Percentiles rank a stretch among this genome's conserved stretches.
phyloP scores from a whole-genome alignment of 2,329 filamentous ascomycete species.

The Aquanectria penicillioides region DNA sequence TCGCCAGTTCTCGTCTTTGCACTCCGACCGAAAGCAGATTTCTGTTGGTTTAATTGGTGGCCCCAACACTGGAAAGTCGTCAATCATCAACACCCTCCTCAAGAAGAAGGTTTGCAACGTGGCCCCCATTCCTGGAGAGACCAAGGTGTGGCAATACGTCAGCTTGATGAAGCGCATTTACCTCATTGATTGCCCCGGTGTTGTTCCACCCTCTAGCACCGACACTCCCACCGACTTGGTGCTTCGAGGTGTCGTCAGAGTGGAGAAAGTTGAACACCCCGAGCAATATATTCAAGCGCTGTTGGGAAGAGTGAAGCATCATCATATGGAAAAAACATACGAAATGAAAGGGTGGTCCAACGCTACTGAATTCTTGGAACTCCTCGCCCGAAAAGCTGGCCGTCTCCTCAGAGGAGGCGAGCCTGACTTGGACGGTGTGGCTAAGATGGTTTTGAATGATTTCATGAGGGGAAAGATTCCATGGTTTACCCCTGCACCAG shows the following conservation, averaged over 20 bases:
- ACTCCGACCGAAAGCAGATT: constrained; percentile 92
- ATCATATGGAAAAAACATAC: constrained; percentile 93
- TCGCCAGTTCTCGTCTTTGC: constrained; percentile 90
- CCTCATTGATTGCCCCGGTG: constrained; percentile 95
- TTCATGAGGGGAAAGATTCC: constrained; percentile 95
- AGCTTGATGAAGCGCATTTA: constrained; percentile 91
- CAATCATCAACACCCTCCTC: constrained; percentile 94
- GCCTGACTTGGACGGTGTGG: constrained; percentile 91
- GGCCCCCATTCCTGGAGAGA: constrained; percentile 95
- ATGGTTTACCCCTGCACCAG: constrained; percentile 90
- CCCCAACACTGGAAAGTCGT: constrained; percentile 95
- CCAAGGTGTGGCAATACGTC: constrained; percentile 98
- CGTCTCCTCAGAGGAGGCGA: constrained; percentile 92
- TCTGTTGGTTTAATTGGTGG: constrained; percentile 83
- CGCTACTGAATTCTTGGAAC: constrained; percentile 84
- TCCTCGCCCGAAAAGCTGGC: constrained; percentile 87
- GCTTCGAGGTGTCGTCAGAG: constrained; percentile 88
- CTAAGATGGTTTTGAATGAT: constrained; percentile 96
- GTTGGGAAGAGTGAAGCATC: constrained; percentile 80
- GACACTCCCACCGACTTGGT: constrained; percentile 90
- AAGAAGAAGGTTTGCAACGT: constrained; percentile 95
- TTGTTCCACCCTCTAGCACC: constrained; percentile 87
- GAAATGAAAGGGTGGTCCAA: constrained; percentile 83
- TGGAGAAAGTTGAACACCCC: constrained; percentile 96
- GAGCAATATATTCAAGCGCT: constrained; percentile 94